phyloP scores from a whole-genome alignment of 495 filamentous ascomycete genomes.

The Lasiosphaeris hirsuta region DNA sequence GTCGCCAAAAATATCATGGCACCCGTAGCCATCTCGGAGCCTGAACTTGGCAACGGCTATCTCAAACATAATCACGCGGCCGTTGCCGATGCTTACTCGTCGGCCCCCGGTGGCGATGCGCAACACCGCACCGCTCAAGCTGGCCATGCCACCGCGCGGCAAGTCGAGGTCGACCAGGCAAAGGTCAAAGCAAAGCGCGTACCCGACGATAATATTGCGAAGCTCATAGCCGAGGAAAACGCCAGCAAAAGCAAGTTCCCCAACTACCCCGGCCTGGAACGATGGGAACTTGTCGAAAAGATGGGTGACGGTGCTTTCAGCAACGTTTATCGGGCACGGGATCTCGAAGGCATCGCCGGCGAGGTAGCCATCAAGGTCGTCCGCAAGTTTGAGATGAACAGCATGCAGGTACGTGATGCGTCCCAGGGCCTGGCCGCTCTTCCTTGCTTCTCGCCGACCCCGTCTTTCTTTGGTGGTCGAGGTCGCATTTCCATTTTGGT shows the following conservation, averaged over 20 bases:
- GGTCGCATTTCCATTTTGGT: slow-evolving; percentile 20
- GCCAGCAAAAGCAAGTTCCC: slow-evolving; percentile 81
- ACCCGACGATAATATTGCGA: slow-evolving; percentile 67
- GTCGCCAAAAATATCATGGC: slow-evolving; percentile 35
- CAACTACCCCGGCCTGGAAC: slow-evolving; percentile 84
- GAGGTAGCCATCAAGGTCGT: slow-evolving; percentile 98
- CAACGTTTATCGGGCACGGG: slow-evolving; percentile 90
- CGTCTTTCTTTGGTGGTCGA: slow-evolving; percentile 29
- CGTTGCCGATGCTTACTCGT: slow-evolving; percentile 53
- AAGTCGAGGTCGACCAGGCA: slow-evolving; percentile 36
- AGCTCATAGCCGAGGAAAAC: slow-evolving; percentile 87
- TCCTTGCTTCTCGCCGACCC: slow-evolving; percentile 26
- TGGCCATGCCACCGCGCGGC: slow-evolving; percentile 55
- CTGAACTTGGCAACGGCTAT: slow-evolving; percentile 15
- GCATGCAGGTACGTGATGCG: slow-evolving; percentile 77
- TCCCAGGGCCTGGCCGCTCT: slow-evolving; percentile 14
- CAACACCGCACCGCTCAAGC: slow-evolving; percentile 64
- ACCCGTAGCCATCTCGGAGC: slow-evolving; percentile 23
- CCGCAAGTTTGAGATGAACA: slow-evolving; percentile 98
- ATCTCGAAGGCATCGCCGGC: slow-evolving; percentile 61
- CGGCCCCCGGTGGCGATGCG: slow-evolving; percentile 55
- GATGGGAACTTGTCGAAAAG: slow-evolving; percentile 89
- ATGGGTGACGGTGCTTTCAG: slow-evolving; percentile 99
- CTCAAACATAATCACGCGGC: slow-evolving; percentile 10
- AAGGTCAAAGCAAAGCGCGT: slow-evolving; percentile 51